phyloP scores from a whole-genome alignment of 495 filamentous ascomycete genomes.

The Neurospora sp. region DNA sequence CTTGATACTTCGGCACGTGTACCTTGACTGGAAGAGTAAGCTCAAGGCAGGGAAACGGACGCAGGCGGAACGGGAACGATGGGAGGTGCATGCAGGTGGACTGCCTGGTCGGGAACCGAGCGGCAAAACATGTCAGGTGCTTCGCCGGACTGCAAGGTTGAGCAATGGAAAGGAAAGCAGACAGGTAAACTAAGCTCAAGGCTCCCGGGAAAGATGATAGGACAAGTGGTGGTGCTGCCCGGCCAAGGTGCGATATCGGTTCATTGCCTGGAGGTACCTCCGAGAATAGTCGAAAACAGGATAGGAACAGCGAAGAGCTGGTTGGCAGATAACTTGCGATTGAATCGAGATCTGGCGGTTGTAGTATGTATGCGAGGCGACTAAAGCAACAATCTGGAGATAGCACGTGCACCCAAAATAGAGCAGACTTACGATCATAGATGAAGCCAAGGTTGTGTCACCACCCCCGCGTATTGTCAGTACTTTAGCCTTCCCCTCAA shows the following conservation, averaged over 20 bases:
- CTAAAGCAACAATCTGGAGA: not conserved
- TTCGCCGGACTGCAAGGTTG: not conserved
- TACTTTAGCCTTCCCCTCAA: not conserved
- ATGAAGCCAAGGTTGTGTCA: not conserved
- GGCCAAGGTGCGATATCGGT: not conserved
- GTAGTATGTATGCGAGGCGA: not conserved
- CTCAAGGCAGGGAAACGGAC: not conserved
- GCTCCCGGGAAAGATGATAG: not conserved
- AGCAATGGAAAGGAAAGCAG: not conserved
- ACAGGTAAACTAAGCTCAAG: not conserved
- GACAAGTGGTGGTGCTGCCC: not conserved
- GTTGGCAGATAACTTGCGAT: not conserved
- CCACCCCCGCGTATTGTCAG: not conserved
- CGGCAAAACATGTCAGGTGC: not conserved
- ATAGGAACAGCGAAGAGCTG: not conserved
- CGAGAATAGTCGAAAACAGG: not conserved
- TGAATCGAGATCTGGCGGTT: not conserved
- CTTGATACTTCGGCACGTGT: not conserved
- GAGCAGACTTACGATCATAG: not conserved
- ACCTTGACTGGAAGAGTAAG: not conserved
- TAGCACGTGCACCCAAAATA: not conserved
- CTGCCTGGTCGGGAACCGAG: not conserved
- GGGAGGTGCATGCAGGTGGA: not conserved
- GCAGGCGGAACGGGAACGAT: not conserved
- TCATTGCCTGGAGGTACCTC: not conserved